Conservation (phyloP, 2,329 filamentous ascomycete species). For the Metarhizium robertsii region DNA sequence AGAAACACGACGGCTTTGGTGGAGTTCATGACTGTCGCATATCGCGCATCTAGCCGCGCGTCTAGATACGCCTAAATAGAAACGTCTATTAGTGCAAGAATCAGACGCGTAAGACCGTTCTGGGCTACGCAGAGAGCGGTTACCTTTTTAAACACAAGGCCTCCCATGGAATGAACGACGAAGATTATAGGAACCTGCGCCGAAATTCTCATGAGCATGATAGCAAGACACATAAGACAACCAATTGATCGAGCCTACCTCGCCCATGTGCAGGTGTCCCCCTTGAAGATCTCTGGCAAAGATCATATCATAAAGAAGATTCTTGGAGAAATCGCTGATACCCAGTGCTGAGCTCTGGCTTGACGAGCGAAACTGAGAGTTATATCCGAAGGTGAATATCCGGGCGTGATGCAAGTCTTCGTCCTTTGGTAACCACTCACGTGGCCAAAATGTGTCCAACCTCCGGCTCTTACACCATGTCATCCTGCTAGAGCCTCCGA, state of each 20-base stretch:
- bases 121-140: neutral
- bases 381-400: constrained; percentile 27
- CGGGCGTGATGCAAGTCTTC: constrained; percentile 20
- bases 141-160: constrained; percentile 21
- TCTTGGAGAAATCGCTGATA: constrained; percentile 20
- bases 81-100: neutral
- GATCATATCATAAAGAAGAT: constrained; percentile 20
- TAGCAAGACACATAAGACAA: no score
- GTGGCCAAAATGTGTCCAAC: constrained; percentile 24
- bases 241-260: neutral
- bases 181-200: constrained; percentile 24
- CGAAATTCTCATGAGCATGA: constrained; percentile 7
- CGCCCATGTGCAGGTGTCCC: neutral
- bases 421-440: constrained; percentile 19
- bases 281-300: constrained; percentile 10
- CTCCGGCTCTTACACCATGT: constrained; percentile 24
- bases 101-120: no score
- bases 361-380: constrained; percentile 16
- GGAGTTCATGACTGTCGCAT: constrained; percentile 14
- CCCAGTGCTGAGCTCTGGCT: constrained; percentile 12
- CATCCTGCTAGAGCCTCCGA: constrained; percentile 25
- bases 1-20: constrained; percentile 29
- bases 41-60: neutral
- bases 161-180: constrained; percentile 37
- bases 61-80: constrained; percentile 27